A percentile compares a stretch with the other conserved stretches of the same genome.
phyloP scores from a whole-genome alignment of 768 basidiomycete species.

The Sistotremastrum suecicum region DNA sequence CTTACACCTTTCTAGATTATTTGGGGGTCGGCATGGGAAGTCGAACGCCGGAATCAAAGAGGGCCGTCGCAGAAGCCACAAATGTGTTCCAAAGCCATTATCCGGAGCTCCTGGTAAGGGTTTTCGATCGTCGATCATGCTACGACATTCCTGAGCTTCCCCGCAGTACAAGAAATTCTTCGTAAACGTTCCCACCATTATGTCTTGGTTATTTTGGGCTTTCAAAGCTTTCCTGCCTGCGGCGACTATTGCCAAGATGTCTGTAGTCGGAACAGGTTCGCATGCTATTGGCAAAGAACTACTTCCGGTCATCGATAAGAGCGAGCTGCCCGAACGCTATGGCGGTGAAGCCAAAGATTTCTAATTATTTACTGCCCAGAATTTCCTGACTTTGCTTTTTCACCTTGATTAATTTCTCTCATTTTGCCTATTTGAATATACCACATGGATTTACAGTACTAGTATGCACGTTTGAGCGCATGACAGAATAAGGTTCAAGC shows the following conservation, averaged over 20 bases:
- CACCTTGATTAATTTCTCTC: no score
- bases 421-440: no score
- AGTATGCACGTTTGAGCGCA: no score
- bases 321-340: constrained; percentile 53
- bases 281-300: constrained; percentile 45
- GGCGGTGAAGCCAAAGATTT: constrained; percentile 53
- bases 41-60: constrained; percentile 62
- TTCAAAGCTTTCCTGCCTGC: constrained; percentile 65
- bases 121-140: neutral
- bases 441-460: no score
- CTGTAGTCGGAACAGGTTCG: constrained; percentile 55
- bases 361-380: constrained; percentile 11
- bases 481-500: no score
- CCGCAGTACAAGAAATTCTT: constrained; percentile 61
- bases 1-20: constrained; percentile 37
- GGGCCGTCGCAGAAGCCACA: constrained; percentile 59
- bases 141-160: neutral
- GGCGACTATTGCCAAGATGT: constrained; percentile 70
- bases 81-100: constrained; percentile 67
- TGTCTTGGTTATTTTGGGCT: constrained; percentile 75
- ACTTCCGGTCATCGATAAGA: constrained; percentile 36
- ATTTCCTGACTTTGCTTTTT: no score
- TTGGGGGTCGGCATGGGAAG: constrained; percentile 52
- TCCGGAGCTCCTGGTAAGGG: constrained; percentile 58
- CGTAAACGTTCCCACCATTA: constrained; percentile 61